A percentile compares a stretch with the other conserved stretches of the same genome.
Conservation (phyloP, 306 rosid genomes). For the Benincasa hispida region DNA sequence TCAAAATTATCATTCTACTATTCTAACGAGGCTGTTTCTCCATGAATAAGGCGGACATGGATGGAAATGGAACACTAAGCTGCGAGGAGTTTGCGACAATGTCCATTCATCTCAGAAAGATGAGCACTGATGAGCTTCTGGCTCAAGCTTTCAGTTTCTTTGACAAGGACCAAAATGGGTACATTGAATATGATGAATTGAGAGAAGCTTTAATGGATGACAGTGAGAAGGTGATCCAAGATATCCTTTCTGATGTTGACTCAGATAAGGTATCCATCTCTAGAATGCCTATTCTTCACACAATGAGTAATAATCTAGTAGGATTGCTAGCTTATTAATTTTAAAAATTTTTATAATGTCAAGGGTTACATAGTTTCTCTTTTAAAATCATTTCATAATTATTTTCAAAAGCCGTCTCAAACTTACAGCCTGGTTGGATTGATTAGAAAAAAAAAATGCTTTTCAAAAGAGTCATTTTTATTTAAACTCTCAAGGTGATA, state of each 20-base stretch:
- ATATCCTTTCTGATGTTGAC: slow-evolving; percentile 73
- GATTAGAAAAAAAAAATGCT: no score
- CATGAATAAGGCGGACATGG: slow-evolving; percentile 57
- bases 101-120: slow-evolving; percentile 56
- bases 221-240: slow-evolving; percentile 53
- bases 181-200: slow-evolving; percentile 81
- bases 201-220: slow-evolving; percentile 59
- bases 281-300: neutral
- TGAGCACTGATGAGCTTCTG: slow-evolving; percentile 61
- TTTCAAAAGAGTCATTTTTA: no score
- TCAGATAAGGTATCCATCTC: slow-evolving; percentile 59
- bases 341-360: no score
- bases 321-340: no score
- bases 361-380: neutral
- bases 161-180: slow-evolving; percentile 68
- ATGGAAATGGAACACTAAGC: slow-evolving; percentile 68
- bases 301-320: neutral
- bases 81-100: slow-evolving; percentile 76
- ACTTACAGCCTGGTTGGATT: no score
- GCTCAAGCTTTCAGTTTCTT: slow-evolving; percentile 62
- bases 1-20: neutral
- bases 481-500: no score
- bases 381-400: neutral
- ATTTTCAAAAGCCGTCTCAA: neutral
- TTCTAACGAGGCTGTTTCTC: neutral